phyloP scores from a whole-genome alignment of 768 basidiomycete species.

The Cystofilobasidium bisporidii region DNA sequence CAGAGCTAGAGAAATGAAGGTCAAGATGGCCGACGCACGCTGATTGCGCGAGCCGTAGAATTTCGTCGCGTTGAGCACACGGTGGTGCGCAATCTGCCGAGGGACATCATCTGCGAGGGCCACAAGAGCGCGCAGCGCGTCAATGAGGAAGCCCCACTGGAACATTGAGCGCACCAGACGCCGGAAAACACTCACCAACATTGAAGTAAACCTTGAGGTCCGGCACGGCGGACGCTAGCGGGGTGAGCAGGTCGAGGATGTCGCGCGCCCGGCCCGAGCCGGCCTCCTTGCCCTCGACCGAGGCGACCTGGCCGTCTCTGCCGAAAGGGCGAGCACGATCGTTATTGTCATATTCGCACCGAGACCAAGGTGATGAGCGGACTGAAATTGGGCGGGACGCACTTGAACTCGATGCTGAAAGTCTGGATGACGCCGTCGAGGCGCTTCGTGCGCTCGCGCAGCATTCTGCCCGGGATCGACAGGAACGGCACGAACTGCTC shows the following conservation, averaged over 20 bases:
- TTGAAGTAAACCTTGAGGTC: slow-evolving; percentile 22
- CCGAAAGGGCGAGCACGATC: too few species aligned
- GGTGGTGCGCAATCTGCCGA: slow-evolving; percentile 9
- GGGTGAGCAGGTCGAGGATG: slow-evolving; percentile 9
- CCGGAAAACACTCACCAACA: neutral
- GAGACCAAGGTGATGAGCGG: neutral
- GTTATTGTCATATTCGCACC: neutral
- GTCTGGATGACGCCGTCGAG: slow-evolving; percentile 17
- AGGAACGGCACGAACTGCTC: slow-evolving; percentile 21
- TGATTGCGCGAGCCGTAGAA: slow-evolving; percentile 1
- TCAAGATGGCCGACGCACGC: neutral
- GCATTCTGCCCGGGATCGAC: slow-evolving; percentile 11
- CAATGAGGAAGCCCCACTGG: too few species aligned
- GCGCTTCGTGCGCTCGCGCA: slow-evolving; percentile 8
- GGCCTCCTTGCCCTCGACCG: slow-evolving; percentile 1
- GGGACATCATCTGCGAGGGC: slow-evolving; percentile 12
- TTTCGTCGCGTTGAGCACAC: slow-evolving; percentile 15
- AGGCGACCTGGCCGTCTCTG: slow-evolving; percentile 15
- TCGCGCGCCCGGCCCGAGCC: neutral
- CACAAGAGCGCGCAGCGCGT: too few species aligned
- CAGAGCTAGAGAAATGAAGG: neutral
- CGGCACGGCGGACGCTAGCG: slow-evolving; percentile 4
- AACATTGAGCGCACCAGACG: too few species aligned
- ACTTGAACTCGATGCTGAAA: slow-evolving; percentile 18
- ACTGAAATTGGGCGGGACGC: neutral